Evolutionary conservation across 129 eudicot genomes (phyloP), one percentile per base, ranked within the genome.

Genomic region (Solidago caesia): DNA sequence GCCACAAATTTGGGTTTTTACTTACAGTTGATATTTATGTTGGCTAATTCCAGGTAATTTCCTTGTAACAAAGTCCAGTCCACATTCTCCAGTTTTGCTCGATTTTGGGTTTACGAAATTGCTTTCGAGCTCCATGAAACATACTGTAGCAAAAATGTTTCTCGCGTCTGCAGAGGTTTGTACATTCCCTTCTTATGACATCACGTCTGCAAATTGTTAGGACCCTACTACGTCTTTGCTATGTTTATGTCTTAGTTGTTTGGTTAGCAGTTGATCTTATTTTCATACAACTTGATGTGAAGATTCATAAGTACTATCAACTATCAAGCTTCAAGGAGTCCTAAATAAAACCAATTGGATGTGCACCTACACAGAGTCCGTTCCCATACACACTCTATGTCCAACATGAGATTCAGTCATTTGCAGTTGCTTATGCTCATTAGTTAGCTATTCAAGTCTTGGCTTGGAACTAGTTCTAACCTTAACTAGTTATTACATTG

Each of bases 111-210:
- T 92, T 64, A 92, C 98, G 53, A 92, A 92, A 79, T 73, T 72
- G 44, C 87, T 92, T 52, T 82, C 96, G 47, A 60, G 80, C 75
- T 72, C 95, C 44, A 80, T 89, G 86, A 92, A 89, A 83, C 96
- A 88, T 71, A 89, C 96, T 83, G 82, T 92, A 21, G 98, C 98
- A 75, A 92, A 87, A 81, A 92, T 92, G 98, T 91, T 92, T 77
- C 82, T 92, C 33, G 96, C 98, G 58, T 86, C 98, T 77, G 92
- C 91, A 45, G 98, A 92, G 98, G 98, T 92, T 80, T 56, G 95
- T 84, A 13, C 67, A 42, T 29, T 72, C 75, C 47, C 72, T 75
- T 73, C 29, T 56, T 45, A 52, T 77, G 64, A 45, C 53, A 66
- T 8, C 39, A n/a, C 11, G 43, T 66, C 70, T 13, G 51, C 33